Evolutionary conservation across 2,329 filamentous ascomycete genomes (phyloP).

Genomic region (Aureobasidium zeae): DNA sequence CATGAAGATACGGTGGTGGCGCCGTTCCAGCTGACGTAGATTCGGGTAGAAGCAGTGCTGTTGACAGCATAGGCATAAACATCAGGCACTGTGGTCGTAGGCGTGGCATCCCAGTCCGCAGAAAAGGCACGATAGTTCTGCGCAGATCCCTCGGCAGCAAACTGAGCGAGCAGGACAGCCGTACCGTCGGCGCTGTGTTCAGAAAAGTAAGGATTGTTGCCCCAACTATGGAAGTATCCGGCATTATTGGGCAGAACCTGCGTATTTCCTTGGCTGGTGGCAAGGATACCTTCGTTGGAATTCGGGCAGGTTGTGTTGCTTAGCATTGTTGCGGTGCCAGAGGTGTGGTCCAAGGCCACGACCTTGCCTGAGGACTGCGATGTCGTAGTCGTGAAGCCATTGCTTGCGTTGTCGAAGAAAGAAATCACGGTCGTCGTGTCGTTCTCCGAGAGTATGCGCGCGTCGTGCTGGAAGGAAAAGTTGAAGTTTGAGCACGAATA

Average conservation of each 20-base stretch:
- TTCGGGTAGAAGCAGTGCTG: conserved; percentile 21
- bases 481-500: conserved; percentile 21
- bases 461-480: conserved; percentile 44
- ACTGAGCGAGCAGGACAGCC: conserved; percentile 41
- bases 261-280: conserved; percentile 41
- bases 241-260: conserved; percentile 44
- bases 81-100: conserved; percentile 30
- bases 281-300: conserved; percentile 27
- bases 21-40: conserved; percentile 45
- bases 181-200: conserved; percentile 36
- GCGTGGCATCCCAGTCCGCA: conserved; percentile 34
- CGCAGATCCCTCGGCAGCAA: conserved; percentile 31
- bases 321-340: conserved; percentile 19
- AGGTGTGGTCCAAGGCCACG: conserved; percentile 20
- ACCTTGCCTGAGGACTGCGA: conserved; percentile 21
- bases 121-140: conserved; percentile 45
- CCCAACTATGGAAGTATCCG: conserved; percentile 48
- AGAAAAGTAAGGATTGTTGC: conserved; percentile 30
- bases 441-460: conserved; percentile 34
- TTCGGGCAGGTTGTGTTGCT: conserved; percentile 18
- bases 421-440: conserved; percentile 39
- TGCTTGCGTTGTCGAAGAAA: conserved; percentile 43
- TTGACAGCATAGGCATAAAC: conserved; percentile 27
- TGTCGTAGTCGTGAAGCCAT: conserved; percentile 19
- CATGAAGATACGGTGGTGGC: conserved; percentile 36